phyloP scores from a whole-genome alignment of 192 early-diverging fungal genomes.

The Coemansia sp. region DNA sequence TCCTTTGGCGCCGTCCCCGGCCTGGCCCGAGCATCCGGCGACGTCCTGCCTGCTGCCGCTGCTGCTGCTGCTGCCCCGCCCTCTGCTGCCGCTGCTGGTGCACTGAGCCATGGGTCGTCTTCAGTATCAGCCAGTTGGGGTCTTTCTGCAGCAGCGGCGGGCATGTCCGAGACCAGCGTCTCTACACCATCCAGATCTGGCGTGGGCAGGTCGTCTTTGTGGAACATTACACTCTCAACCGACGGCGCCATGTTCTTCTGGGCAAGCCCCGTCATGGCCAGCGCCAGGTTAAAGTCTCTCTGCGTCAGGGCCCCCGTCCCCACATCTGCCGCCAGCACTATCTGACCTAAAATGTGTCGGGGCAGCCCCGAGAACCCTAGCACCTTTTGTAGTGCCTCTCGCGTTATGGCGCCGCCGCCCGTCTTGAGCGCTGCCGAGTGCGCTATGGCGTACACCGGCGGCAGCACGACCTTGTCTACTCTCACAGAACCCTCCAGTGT shows the following conservation, averaged over 20 bases:
- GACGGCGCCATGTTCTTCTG: constrained; percentile 79
- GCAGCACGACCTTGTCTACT: constrained; percentile 42
- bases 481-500: not conserved
- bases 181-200: constrained; percentile 58
- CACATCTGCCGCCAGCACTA: constrained; percentile 31
- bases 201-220: constrained; percentile 59
- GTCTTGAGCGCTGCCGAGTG: constrained; percentile 31
- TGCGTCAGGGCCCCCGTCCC: constrained; percentile 31
- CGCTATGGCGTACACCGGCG: constrained; percentile 36
- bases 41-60: constrained; percentile 1
- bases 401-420: constrained; percentile 38
- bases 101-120: constrained; percentile 56
- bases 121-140: too few species aligned
- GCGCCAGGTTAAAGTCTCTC: constrained; percentile 64
- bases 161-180: constrained; percentile 43
- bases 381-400: constrained; percentile 26
- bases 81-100: not conserved
- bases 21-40: too few species aligned
- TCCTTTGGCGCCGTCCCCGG: too few species aligned
- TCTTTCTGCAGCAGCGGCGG: too few species aligned
- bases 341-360: constrained; percentile 30
- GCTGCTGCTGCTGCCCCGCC: constrained; percentile 17
- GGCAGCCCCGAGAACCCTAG: constrained; percentile 31
- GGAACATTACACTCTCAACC: constrained; percentile 57
- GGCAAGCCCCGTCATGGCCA: constrained; percentile 64